phyloP scores from a whole-genome alignment of 768 basidiomycete species.

The Podaxis mareebaensis region DNA sequence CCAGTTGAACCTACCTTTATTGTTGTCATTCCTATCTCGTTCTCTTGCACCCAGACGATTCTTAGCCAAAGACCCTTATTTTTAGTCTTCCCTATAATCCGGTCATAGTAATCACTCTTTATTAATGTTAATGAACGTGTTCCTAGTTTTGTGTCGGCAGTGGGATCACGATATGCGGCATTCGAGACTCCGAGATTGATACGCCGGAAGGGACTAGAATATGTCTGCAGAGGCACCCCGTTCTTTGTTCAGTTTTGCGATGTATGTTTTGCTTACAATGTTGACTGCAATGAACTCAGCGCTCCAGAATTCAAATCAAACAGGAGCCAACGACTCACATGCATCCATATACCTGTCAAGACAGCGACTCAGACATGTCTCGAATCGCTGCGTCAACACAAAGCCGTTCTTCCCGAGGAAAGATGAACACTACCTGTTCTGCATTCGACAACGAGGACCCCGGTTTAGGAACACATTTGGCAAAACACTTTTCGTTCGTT shows the following conservation, averaged over 20 bases:
- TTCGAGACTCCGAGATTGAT: background rate
- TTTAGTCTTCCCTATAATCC: background rate
- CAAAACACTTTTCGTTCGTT: slow-evolving; percentile 76
- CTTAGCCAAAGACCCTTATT: background rate
- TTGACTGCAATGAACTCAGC: slow-evolving; percentile 53
- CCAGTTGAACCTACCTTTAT: background rate
- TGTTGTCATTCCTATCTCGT: background rate
- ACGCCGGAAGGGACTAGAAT: slow-evolving; percentile 11
- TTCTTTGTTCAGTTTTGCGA: slow-evolving; percentile 56
- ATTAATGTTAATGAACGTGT: background rate
- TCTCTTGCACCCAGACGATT: background rate
- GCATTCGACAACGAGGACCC: slow-evolving; percentile 28
- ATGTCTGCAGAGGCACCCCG: slow-evolving; percentile 30
- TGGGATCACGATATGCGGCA: background rate
- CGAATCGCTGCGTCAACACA: background rate
- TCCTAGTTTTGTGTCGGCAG: background rate
- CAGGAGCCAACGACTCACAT: slow-evolving; percentile 49
- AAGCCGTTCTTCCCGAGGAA: background rate
- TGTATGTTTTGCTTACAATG: slow-evolving; percentile 72
- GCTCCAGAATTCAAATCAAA: background rate
- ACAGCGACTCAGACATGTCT: slow-evolving; percentile 79
- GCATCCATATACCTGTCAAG: slow-evolving; percentile 85
- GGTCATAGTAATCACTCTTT: background rate
- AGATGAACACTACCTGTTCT: slow-evolving; percentile 6
- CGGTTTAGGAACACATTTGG: slow-evolving; percentile 78